phyloP scores from a whole-genome alignment of 2,329 filamentous ascomycete species.

The Aotearoamyces nothofagi region DNA sequence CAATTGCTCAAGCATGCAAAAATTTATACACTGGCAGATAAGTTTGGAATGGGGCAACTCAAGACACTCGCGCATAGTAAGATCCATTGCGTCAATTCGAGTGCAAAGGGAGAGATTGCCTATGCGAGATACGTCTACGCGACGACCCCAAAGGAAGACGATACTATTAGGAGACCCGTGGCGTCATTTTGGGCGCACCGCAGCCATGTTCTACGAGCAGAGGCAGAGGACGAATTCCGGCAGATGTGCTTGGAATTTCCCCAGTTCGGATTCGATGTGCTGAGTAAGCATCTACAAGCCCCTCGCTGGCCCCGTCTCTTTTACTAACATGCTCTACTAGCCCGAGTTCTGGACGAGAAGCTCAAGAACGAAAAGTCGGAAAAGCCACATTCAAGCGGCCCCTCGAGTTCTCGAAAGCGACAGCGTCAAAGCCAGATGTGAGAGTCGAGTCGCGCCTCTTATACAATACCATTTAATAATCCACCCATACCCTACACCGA shows the following conservation, averaged over 20 bases:
- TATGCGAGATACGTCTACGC: slow-evolving; percentile 87
- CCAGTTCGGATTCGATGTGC: slow-evolving; percentile 84
- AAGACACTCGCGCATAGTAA: slow-evolving; percentile 71
- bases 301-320: background rate
- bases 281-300: slow-evolving; percentile 38
- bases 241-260: slow-evolving; percentile 76
- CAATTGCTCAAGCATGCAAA: slow-evolving; percentile 81
- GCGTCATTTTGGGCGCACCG: slow-evolving; percentile 83
- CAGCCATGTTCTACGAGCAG: slow-evolving; percentile 66
- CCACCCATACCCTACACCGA: too few species aligned
- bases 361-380: slow-evolving; percentile 47
- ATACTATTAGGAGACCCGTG: slow-evolving; percentile 62
- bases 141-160: slow-evolving; percentile 54
- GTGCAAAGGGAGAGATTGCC: slow-evolving; percentile 76
- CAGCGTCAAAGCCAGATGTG: slow-evolving; percentile 2
- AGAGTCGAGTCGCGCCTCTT: too few species aligned
- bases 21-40: slow-evolving; percentile 78
- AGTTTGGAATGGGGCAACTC: slow-evolving; percentile 52
- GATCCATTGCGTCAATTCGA: slow-evolving; percentile 83
- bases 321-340: slow-evolving; percentile 22
- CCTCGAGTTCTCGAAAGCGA: background rate
- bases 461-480: too few species aligned
- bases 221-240: slow-evolving; percentile 77
- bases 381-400: slow-evolving; percentile 26
- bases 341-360: slow-evolving; percentile 50